These are phyloP conservation scores for Stephanodiscus triporus DNA, from an alignment of 108 stramenopile genomes.

Conservation along the genomic window DNA sequence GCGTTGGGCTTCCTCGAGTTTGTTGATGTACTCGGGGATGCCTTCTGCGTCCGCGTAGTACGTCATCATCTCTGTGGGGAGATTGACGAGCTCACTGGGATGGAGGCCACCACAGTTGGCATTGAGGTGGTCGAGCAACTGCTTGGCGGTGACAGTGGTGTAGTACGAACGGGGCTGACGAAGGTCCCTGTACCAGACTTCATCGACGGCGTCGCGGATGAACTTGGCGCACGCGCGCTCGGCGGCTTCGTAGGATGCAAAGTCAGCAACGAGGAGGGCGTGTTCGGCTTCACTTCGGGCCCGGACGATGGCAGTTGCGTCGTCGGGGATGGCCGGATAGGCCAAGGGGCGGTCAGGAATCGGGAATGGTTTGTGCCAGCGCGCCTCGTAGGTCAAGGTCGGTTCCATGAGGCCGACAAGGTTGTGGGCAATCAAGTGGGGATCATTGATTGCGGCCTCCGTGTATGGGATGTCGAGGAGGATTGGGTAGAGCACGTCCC, in stretches of 20 bases:
- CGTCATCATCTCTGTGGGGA: neutral
- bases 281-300: neutral
- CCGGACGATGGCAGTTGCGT: neutral
- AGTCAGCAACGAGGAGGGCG: neutral
- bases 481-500: too few relatives aligned
- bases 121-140: conserved; percentile 6
- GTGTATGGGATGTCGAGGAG: too few relatives aligned
- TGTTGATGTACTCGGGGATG: conserved; percentile 19
- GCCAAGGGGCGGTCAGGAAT: neutral
- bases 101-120: conserved; percentile 6
- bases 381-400: neutral
- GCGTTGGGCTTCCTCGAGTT: conserved; percentile 16
- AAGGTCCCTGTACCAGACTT: too few relatives aligned
- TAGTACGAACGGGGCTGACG: too few relatives aligned
- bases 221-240: conserved; percentile 1
- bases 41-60: neutral
- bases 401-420: too few relatives aligned
- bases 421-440: too few relatives aligned
- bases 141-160: conserved; percentile 10
- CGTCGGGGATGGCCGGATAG: conserved; percentile 5
- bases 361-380: neutral
- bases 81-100: conserved; percentile 12
- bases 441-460: too few relatives aligned
- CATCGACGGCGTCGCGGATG: too few relatives aligned
- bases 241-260: neutral